Evolutionary conservation across 768 basidiomycete species (phyloP), one percentile per base, ranked within the genome.

Genomic region (Boletus barrowsii): DNA sequence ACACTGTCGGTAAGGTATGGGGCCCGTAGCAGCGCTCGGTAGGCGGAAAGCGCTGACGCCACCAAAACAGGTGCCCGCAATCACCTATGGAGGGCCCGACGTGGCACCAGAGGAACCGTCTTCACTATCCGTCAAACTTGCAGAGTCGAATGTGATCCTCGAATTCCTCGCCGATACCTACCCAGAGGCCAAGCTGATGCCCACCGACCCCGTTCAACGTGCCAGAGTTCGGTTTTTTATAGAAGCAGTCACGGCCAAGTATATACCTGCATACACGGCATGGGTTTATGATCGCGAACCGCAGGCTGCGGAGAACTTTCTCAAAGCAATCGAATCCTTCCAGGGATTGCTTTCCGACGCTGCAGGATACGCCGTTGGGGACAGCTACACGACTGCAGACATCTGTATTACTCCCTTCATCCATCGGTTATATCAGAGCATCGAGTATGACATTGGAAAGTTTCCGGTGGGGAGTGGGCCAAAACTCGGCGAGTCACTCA

Each of bases 71-170:
- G 79, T 84, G 10, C 80, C 83, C 37, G 83, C 81, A 0, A 71
- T 86, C 48, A 68, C 80, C 2, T 83, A 82, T 54, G 84, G 83
- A 48, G 84, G 84, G 0, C 81, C 84, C 2, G 69, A 73, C 15
- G 78, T 79, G 5, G 60, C 78, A 17, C 75, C 82, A 0, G 78
- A 80, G 48, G 63, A 74, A 13, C 85, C 86, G 0, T 83, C 83
- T 4, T 75, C 79, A 0, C 78, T 80, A 26, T 82, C 83, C 5
- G 53, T 69, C 42, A 86, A 85, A 63, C 60, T 87, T 57, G 76
- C 82, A n/a, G 86, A 87, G 62, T 85, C 83, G 2, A 76, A 78
- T 41, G 74, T 85, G 22, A 79, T 86, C 56, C 72, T 86, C 46
- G 83, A 87, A 62, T 82, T 87, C 68, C 61, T 86, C 56, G 83